Base-by-base conservation (phyloP, 2,329 filamentous ascomycete species). In the Talaromyces sp. region DNA sequence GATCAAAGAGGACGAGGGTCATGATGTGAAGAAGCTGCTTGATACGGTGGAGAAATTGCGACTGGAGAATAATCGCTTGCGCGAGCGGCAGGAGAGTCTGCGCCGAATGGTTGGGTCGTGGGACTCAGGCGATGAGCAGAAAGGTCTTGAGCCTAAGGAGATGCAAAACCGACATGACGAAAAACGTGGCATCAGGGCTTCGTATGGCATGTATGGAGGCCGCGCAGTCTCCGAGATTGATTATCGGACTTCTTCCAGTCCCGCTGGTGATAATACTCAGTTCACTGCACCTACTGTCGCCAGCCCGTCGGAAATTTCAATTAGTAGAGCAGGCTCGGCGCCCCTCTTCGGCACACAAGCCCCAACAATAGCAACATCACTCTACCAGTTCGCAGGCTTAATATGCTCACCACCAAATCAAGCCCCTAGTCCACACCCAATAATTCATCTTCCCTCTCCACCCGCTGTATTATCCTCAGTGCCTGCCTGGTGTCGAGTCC, bases 11-110 rank as follows among this genome's bases (percentile, higher is more conserved):
- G 37, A 2, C 27, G 56, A 15, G n/a, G 10, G 11, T 47, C 50
- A 63, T 33, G 39, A 63, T 22, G 63, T 69, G 4, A 65, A 70
- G 22, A 64, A 64, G 9, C 67, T 72, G 22, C 61, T 72, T 6
- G 65, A 68, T 15, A 66, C 68, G 4, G 69, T 74, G n/a, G 52
- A 69, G 50, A 66, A 66, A 0, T 68, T 73, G 17, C 69, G 69
- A 17, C 57, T 50, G 15, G 66, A 74, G 33, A 74, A 74, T 64
- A 68, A 70, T 33, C 10, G 45, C 11, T 66, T 74, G 22, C 54
- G 66, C n/a, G 37, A 41, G 7, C 70, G 68, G 1, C 71, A 74
- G 45, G 64, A 57, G 13, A 31, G 58, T 15, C 37, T 74, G 15
- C 70, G 66, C 17, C 45, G 39, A 0, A 45, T 74, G 1, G 54